Percentiles rank a stretch among this genome's conserved stretches.
Evolutionary conservation across 2,329 filamentous ascomycete species (phyloP).

Genomic region (Pseudocercospora cruenta): DNA sequence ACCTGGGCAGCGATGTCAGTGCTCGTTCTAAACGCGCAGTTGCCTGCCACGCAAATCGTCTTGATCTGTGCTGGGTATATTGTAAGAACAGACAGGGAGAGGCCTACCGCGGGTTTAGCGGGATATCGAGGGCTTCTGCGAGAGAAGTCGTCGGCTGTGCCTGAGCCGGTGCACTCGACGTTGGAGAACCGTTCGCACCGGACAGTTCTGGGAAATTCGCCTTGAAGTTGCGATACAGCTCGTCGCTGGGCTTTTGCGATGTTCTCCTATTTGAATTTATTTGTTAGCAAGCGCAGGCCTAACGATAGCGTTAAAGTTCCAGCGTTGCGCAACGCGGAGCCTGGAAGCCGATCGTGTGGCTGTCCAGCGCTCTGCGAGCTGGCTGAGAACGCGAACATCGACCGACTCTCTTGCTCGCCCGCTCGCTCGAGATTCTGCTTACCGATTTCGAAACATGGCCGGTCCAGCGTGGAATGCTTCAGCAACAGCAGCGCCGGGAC

Average conservation of each 20-base stretch:
- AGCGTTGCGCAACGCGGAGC: conserved; percentile 27
- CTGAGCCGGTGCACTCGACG: conserved; percentile 49
- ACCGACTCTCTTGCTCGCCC: not conserved
- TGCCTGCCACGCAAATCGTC: conserved; percentile 27
- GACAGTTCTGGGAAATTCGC: conserved; percentile 77
- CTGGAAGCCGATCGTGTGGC: conserved; percentile 21
- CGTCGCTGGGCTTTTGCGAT: conserved; percentile 83
- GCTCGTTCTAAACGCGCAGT: conserved; percentile 20
- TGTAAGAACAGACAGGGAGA: conserved; percentile 22
- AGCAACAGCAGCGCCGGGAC: conserved; percentile 22
- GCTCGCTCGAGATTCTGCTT: conserved; percentile 29
- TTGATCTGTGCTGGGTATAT: conserved; percentile 23
- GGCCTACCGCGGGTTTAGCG: conserved; percentile 50
- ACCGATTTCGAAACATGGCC: conserved; percentile 55
- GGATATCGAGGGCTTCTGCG: conserved; percentile 52
- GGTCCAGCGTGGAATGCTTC: conserved; percentile 15
- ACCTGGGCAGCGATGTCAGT: conserved; percentile 30
- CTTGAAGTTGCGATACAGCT: conserved; percentile 82
- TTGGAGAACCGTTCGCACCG: conserved; percentile 32
- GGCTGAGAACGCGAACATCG: conserved; percentile 16
- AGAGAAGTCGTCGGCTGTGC: conserved; percentile 45
- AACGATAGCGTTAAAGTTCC: conserved; percentile 24
- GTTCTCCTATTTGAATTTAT: conserved; percentile 45
- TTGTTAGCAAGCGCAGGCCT: conserved; percentile 21
- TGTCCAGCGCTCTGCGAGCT: conserved; percentile 17